These are phyloP conservation scores for Przewalskia tangutica DNA, from an alignment of 257 asterid genomes.

Conservation along the genomic window DNA sequence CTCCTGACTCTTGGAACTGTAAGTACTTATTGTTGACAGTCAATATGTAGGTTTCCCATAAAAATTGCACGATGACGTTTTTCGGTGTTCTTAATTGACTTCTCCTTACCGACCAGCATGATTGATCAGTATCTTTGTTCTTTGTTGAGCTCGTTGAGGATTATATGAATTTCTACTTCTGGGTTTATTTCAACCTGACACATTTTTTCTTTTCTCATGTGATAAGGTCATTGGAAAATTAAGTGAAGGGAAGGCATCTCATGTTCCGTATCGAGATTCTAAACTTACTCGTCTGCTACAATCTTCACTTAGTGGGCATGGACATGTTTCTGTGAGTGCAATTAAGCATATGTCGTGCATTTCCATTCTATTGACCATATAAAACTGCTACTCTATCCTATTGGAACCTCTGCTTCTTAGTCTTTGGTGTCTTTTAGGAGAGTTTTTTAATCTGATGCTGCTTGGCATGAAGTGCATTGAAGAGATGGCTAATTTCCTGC, in stretches of 20 bases:
- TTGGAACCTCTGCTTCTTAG: neutral
- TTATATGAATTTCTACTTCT: neutral
- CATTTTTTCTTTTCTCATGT: slow-evolving; percentile 12
- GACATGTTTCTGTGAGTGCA: slow-evolving; percentile 90
- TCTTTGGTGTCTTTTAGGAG: neutral
- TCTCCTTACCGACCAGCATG: neutral
- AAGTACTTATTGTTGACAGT: slow-evolving; percentile 20
- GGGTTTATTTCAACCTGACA: slow-evolving; percentile 6
- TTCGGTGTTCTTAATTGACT: neutral
- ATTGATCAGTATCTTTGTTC: neutral
- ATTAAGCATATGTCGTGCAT: neutral
- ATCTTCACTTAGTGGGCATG: slow-evolving; percentile 96
- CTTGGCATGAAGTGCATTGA: neutral
- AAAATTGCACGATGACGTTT: neutral
- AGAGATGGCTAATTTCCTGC: neutral
- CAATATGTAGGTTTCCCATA: neutral
- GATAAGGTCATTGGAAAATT: slow-evolving; percentile 92
- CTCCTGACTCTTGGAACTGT: slow-evolving; percentile 98
- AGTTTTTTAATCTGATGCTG: neutral
- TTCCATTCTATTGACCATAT: neutral
- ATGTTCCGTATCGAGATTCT: slow-evolving; percentile 96
- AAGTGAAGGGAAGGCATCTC: slow-evolving; percentile 95
- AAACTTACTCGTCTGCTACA: slow-evolving; percentile 94
- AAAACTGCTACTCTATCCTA: neutral
- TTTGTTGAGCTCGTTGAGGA: neutral